Conservation (phyloP, 2,329 filamentous ascomycete genomes). For the Xylaria sp. region DNA sequence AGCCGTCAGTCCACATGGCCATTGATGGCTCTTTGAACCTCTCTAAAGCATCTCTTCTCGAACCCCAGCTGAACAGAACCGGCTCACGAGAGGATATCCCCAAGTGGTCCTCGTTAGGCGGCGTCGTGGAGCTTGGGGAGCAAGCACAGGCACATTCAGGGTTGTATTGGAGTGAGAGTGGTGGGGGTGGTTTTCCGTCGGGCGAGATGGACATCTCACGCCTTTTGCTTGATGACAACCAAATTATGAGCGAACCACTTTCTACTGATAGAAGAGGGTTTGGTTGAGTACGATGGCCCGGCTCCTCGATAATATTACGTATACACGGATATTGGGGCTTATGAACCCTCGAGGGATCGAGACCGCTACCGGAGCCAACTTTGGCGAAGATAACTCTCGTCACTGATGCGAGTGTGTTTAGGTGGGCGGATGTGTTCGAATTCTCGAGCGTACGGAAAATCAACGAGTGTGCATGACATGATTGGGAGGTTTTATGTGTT, state of each 20-base stretch:
- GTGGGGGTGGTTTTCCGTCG: slow-evolving; percentile 52
- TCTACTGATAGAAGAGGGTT: slow-evolving; percentile 46
- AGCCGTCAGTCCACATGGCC: slow-evolving; percentile 63
- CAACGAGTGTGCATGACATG: slow-evolving; percentile 30
- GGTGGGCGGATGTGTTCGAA: not conserved
- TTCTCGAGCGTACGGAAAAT: not conserved
- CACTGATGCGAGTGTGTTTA: not conserved
- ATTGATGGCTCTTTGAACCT: slow-evolving; percentile 59
- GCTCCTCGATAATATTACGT: slow-evolving; percentile 11
- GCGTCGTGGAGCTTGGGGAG: slow-evolving; percentile 50
- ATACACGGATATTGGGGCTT: slow-evolving; percentile 1
- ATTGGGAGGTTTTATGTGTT: slow-evolving; percentile 22
- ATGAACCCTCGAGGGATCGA: not conserved
- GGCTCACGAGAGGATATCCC: slow-evolving; percentile 61
- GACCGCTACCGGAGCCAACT: slow-evolving; percentile 2
- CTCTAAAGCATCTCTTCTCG: slow-evolving; percentile 53
- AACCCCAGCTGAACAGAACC: slow-evolving; percentile 54
- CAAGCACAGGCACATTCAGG: slow-evolving; percentile 50
- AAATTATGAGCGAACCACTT: slow-evolving; percentile 43
- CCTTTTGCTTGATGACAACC: slow-evolving; percentile 66
- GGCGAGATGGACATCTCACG: slow-evolving; percentile 73
- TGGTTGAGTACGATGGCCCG: slow-evolving; percentile 38
- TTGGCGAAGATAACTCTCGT: slow-evolving; percentile 2
- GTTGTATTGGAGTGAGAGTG: slow-evolving; percentile 59
- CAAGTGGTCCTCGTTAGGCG: slow-evolving; percentile 55